These are phyloP conservation scores for Umbelopsis sp. DNA, from an alignment of 192 early-diverging fungal genomes.

Conservation along the genomic window DNA sequence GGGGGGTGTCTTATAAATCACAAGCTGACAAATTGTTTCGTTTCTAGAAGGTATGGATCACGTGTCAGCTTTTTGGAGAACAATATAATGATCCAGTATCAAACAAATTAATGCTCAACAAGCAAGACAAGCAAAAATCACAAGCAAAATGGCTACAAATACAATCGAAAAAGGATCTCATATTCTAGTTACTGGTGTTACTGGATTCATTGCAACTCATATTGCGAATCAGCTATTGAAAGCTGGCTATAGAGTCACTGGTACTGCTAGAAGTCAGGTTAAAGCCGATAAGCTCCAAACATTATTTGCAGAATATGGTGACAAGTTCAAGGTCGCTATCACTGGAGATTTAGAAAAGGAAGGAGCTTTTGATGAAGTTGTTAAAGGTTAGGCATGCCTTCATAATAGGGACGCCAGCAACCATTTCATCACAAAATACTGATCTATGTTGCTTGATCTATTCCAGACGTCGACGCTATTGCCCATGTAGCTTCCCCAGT, in stretches of 20 bases:
- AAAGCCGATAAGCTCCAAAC: constrained; percentile 23
- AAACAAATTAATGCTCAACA: no score
- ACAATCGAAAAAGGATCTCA: neutral
- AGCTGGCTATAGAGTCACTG: constrained; percentile 39
- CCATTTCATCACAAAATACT: neutral
- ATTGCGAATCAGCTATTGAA: constrained; percentile 43
- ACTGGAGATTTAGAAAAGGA: constrained; percentile 36
- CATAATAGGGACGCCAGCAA: neutral
- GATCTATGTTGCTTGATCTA: neutral
- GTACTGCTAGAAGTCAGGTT: constrained; percentile 35
- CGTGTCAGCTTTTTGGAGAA: no score
- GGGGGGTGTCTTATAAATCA: no score
- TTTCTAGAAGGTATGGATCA: no score
- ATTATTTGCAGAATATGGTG: neutral
- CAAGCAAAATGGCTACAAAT: neutral
- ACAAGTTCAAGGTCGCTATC: constrained; percentile 23
- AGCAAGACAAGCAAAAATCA: no score
- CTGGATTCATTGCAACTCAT: constrained; percentile 43
- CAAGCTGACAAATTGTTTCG: no score
- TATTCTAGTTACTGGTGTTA: constrained; percentile 32
- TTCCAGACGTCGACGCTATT: constrained; percentile 34
- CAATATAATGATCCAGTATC: no score
- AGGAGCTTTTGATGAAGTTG: constrained; percentile 45
- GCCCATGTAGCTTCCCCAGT: constrained; percentile 47
- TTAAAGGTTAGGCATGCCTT: constrained; percentile 30